A percentile compares a stretch with the other conserved stretches of the same genome.
These are phyloP conservation scores for Blastocrithidia nonstop DNA, from an alignment of 208 protist species.

Conservation along the genomic window DNA sequence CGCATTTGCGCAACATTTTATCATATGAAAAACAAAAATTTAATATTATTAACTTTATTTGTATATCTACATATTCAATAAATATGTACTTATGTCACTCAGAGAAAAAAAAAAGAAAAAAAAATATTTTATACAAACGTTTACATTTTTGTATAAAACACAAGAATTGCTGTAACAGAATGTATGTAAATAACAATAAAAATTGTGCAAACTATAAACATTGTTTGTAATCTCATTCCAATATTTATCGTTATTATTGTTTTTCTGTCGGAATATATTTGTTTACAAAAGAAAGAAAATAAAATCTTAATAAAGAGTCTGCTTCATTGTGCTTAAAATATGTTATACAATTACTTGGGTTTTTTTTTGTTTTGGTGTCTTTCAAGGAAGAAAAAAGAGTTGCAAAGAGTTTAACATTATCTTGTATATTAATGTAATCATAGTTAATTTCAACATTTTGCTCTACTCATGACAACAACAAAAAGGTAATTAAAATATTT, in stretches of 20 bases:
- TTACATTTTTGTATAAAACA: neutral
- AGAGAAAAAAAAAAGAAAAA: neutral
- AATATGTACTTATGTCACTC: neutral
- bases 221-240: neutral
- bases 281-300: neutral
- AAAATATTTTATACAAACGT: slow-evolving; percentile 1
- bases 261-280: no score
- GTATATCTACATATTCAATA: neutral
- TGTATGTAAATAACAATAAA: neutral
- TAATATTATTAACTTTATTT: no score
- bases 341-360: neutral
- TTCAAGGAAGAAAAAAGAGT: neutral
- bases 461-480: no score
- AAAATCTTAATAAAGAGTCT: neutral
- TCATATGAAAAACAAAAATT: slow-evolving; percentile 11
- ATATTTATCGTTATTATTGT: neutral
- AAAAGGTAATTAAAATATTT: no score
- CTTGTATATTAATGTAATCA: no score
- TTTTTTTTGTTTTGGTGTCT: neutral
- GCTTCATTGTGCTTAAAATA: neutral
- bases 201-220: no score
- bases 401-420: neutral
- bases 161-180: neutral
- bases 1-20: no score
- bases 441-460: no score